These are phyloP conservation scores for Bimuria novae-zelandiae DNA, from an alignment of 2,329 filamentous ascomycete genomes.

Conservation along the genomic window DNA sequence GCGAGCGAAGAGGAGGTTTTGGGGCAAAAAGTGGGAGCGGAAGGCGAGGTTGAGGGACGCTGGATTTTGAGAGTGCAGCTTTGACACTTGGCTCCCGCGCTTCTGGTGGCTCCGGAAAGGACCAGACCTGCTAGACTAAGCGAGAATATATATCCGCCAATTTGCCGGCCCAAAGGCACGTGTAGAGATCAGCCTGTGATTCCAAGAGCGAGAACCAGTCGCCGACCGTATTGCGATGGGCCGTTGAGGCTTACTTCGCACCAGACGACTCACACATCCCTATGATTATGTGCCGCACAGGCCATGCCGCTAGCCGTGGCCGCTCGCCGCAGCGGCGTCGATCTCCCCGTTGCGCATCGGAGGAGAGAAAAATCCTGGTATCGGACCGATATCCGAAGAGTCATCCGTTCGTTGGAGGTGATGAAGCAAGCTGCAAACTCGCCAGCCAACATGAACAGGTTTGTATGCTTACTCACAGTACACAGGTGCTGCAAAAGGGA, in stretches of 20 bases:
- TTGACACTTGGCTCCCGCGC: slow-evolving; percentile 11
- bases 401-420: neutral
- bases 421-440: too few species aligned
- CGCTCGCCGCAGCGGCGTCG: neutral
- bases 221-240: neutral
- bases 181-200: slow-evolving; percentile 17
- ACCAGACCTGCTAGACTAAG: slow-evolving; percentile 18
- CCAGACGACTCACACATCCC: neutral
- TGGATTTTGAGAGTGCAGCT: slow-evolving; percentile 9
- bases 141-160: slow-evolving; percentile 12
- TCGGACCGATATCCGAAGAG: neutral
- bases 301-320: neutral
- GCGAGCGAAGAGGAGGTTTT: neutral
- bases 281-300: slow-evolving; percentile 1
- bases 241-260: slow-evolving; percentile 1
- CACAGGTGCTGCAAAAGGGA: neutral
- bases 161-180: slow-evolving; percentile 12
- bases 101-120: neutral
- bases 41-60: slow-evolving; percentile 6
- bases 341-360: neutral
- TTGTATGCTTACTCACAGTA: neutral
- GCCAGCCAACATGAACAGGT: too few species aligned
- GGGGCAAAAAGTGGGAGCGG: slow-evolving; percentile 9
- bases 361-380: neutral
- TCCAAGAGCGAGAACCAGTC: neutral